Evolutionary conservation across 148 eudicot species (phyloP).

Genomic region (Rhododendron kiyosumense): DNA sequence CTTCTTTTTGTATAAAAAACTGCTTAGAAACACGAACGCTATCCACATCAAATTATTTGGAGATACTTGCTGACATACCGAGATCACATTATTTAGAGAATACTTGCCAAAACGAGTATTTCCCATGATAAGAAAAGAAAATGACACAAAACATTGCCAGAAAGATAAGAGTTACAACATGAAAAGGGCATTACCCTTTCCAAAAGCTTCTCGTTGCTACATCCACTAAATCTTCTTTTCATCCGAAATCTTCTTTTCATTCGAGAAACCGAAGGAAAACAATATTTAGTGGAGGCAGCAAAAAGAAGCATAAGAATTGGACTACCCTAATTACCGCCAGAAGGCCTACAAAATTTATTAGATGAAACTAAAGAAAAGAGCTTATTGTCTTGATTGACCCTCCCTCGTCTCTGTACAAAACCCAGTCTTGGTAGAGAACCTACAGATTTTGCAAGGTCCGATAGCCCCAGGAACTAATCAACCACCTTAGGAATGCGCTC

Average conservation of each 20-base stretch:
- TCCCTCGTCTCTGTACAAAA: not conserved
- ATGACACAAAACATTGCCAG: not conserved
- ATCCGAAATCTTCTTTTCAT: not conserved
- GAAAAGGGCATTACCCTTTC: conserved; percentile 46
- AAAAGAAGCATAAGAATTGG: conserved; percentile 84
- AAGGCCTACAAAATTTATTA: not conserved
- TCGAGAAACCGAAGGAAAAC: conserved; percentile 26
- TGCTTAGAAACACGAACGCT: not conserved
- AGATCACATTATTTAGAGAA: not conserved
- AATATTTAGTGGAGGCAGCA: conserved; percentile 94
- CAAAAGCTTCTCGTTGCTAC: conserved; percentile 94
- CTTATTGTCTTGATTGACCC: conserved; percentile 5
- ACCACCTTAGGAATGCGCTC: not conserved
- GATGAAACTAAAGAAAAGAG: not conserved
- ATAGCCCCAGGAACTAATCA: not conserved
- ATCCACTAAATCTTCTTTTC: conserved; percentile 73
- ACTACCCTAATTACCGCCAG: conserved; percentile 16
- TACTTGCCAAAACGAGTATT: conserved; percentile 9
- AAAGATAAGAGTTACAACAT: conserved; percentile 15
- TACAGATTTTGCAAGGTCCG: not conserved
- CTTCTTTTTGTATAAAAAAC: not conserved
- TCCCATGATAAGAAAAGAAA: conserved; percentile 19
- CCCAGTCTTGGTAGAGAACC: not conserved
- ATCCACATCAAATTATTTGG: not conserved
- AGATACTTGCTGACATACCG: not conserved